Evolutionary conservation across 768 basidiomycete species (phyloP).

Genomic region (Hortiboletus flavorubellus): DNA sequence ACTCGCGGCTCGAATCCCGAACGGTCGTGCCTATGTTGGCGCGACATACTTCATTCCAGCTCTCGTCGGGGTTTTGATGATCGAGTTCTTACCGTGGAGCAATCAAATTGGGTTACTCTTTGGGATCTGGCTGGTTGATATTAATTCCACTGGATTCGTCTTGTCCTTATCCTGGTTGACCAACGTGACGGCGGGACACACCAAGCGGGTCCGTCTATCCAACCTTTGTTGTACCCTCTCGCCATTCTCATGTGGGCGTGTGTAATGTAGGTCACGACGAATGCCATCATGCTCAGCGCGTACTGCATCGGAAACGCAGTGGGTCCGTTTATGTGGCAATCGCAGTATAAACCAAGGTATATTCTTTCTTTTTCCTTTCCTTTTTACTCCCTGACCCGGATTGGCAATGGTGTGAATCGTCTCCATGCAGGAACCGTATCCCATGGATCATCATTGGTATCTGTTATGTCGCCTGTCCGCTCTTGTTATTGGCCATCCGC

Average conservation of each 20-base stretch:
- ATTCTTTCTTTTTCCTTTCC: neutral
- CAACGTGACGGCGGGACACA: slow-evolving; percentile 66
- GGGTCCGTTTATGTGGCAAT: slow-evolving; percentile 79
- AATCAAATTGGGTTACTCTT: slow-evolving; percentile 66
- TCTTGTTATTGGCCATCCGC: slow-evolving; percentile 49
- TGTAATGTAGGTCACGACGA: slow-evolving; percentile 32
- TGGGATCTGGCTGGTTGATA: slow-evolving; percentile 35
- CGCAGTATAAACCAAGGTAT: slow-evolving; percentile 61
- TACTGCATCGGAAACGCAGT: slow-evolving; percentile 67
- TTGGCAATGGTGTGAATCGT: neutral
- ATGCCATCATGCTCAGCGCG: slow-evolving; percentile 70
- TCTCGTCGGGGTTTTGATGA: slow-evolving; percentile 56
- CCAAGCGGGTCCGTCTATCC: slow-evolving; percentile 57
- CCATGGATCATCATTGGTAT: slow-evolving; percentile 77
- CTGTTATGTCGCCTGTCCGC: slow-evolving; percentile 55
- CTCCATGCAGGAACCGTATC: slow-evolving; percentile 53
- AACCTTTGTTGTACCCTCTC: neutral
- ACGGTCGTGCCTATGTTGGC: slow-evolving; percentile 62
- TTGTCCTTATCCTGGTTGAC: slow-evolving; percentile 63
- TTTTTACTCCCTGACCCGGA: neutral
- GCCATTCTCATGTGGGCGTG: neutral
- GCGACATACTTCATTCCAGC: slow-evolving; percentile 63
- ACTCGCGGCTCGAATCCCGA: slow-evolving; percentile 51
- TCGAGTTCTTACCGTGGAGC: slow-evolving; percentile 62
- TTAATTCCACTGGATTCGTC: slow-evolving; percentile 57